Evolutionary conservation across 371 early-diverging fungal species (phyloP), one percentile per base, ranked within the genome.

Genomic region (Rhizopus delemar): DNA sequence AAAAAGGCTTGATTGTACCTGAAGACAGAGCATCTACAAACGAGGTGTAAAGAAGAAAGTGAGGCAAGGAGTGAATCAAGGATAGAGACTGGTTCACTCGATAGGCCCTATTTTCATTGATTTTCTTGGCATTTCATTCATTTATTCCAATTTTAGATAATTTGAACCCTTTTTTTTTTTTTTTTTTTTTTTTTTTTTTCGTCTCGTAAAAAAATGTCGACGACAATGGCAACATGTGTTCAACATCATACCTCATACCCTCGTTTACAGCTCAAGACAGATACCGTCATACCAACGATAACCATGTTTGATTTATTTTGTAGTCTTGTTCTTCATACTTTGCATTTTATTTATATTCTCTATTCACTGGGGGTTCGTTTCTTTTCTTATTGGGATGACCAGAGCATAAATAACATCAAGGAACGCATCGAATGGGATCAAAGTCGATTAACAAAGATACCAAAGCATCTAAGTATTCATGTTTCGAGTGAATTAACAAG

Each of bases 381-480:
- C 22, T 46, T 46, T 49, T 34, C 12, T 28, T 50, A 43, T 43
- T 33, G 12, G 12, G 3, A 13, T 8, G 2, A 5, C 51, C 16
- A 15, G 39, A 41, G 35, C 13, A 28, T 39, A 29, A 41, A 34
- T 28, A 38, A 56, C 33, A 50, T 68, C 35, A 56, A 56, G 1
- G 43, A 53, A 43, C 55, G 50, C 6, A 73, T 75, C 36, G 53
- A 59, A 11, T 33, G 48, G n/a, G 80, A 77, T 41, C 70, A 63
- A 49, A 22, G 49, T 8, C 70, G 56, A 33, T 63, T 80, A 31
- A 75, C 70, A 43, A 80, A 80, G 54, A 70, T 80, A 46, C 80
- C 80, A 45, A 51, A 57, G 2, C 80, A 80, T 53, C 56, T 80
- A 7, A 59, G 74, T 16, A 56, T 80, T 29, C 51, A 53, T 58